phyloP scores from a whole-genome alignment of 2,329 filamentous ascomycete species.

The Microthyrium microscopicum region DNA sequence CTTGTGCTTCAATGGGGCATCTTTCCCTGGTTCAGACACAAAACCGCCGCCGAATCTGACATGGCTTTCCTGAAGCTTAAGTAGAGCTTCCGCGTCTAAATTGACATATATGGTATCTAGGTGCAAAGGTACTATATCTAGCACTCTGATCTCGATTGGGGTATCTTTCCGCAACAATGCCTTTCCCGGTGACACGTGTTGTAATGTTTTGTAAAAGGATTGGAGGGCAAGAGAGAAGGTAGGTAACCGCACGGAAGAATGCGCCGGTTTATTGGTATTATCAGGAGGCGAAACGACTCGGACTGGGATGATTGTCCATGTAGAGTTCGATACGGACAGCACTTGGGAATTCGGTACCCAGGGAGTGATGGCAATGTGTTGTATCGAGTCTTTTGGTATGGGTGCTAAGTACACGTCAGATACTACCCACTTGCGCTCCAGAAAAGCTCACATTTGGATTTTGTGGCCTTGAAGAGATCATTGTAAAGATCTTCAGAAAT shows the following conservation, averaged over 20 bases:
- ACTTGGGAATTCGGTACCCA: conserved; percentile 46
- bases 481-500: conserved; percentile 73
- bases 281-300: conserved; percentile 21
- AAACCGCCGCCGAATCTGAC: conserved; percentile 61
- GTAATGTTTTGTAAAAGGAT: conserved; percentile 57
- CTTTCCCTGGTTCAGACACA: conserved; percentile 8
- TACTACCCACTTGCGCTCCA: too few species aligned
- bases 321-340: conserved; percentile 38
- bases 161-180: conserved; percentile 54
- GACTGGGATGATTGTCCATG: conserved; percentile 78
- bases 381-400: conserved; percentile 11
- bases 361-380: conserved; percentile 57
- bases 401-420: too few species aligned
- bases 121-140: conserved; percentile 64
- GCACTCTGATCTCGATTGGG: conserved; percentile 66
- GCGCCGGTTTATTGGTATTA: conserved; percentile 30
- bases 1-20: neutral
- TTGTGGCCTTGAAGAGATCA: conserved; percentile 50
- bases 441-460: neutral
- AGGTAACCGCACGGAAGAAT: conserved; percentile 67
- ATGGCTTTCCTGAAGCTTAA: conserved; percentile 67
- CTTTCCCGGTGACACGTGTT: conserved; percentile 56
- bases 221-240: conserved; percentile 58
- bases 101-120: conserved; percentile 78
- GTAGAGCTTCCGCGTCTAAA: conserved; percentile 64